phyloP scores from a whole-genome alignment of 768 basidiomycete genomes.

The Rhizopogon rudus region DNA sequence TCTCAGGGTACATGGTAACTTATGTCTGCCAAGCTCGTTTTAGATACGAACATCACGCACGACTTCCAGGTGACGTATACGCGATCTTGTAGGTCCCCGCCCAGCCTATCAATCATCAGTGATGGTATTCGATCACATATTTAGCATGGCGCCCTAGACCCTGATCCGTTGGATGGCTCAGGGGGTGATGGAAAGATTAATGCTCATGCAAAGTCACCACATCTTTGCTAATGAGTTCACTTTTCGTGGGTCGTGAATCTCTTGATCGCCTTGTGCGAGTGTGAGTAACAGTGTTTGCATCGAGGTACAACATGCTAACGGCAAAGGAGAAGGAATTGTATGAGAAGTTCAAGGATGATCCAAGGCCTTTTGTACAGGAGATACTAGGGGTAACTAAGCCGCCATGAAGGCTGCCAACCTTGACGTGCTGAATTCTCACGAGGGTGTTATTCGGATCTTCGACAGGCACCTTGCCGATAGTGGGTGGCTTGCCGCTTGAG shows the following conservation, averaged over 20 bases:
- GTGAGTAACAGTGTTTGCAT: background rate
- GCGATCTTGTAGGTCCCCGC: too few species aligned
- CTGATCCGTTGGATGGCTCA: too few species aligned
- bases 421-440: background rate
- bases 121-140: too few species aligned
- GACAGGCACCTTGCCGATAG: background rate
- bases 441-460: background rate
- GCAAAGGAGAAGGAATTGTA: background rate
- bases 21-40: too few species aligned
- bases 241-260: background rate
- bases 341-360: background rate
- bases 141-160: too few species aligned
- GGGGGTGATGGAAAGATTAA: too few species aligned
- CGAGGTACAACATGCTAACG: background rate
- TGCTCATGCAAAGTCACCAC: too few species aligned
- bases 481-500: background rate
- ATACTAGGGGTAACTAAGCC: background rate
- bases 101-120: too few species aligned
- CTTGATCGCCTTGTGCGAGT: background rate
- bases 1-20: too few species aligned
- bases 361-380: background rate
- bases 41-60: too few species aligned
- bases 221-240: background rate
- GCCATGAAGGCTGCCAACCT: background rate
- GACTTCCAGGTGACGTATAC: too few species aligned